These are phyloP conservation scores for Starmera quercuum DNA, from an alignment of 805 yeast genomes.

Conservation along the genomic window DNA sequence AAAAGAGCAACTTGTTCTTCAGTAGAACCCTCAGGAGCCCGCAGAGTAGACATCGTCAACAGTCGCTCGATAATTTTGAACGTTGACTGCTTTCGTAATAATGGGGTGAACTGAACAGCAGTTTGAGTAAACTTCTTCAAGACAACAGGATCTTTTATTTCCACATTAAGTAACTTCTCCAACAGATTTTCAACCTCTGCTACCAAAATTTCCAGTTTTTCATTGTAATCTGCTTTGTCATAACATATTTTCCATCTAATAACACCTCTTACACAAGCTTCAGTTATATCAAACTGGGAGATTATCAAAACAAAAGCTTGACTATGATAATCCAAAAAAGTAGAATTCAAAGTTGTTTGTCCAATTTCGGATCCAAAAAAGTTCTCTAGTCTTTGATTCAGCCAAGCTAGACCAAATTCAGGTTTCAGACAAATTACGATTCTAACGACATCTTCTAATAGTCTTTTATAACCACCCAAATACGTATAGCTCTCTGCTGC, in stretches of 20 bases:
- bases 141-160: conserved; percentile 71
- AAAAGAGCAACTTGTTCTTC: conserved; percentile 76
- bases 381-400: conserved; percentile 60
- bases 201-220: conserved; percentile 42
- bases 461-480: conserved; percentile 69
- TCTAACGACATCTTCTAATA: conserved; percentile 86
- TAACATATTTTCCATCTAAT: conserved; percentile 96
- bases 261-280: conserved; percentile 85
- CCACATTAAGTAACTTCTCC: conserved; percentile 65
- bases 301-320: conserved; percentile 72
- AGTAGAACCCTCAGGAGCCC: conserved; percentile 56
- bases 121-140: conserved; percentile 85
- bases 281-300: conserved; percentile 79
- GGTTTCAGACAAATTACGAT: conserved; percentile 82
- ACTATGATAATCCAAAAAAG: conserved; percentile 45
- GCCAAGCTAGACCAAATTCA: conserved; percentile 73
- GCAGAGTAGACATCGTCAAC: conserved; percentile 78
- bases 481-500: conserved; percentile 72
- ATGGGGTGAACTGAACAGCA: conserved; percentile 87
- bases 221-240: conserved; percentile 42
- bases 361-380: conserved; percentile 74
- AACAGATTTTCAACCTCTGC: conserved; percentile 62
- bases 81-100: conserved; percentile 75
- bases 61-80: conserved; percentile 79
- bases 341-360: conserved; percentile 46